phyloP scores from a whole-genome alignment of 1,284 basidiomycete genomes.

The Heterobasidion parviporum region DNA sequence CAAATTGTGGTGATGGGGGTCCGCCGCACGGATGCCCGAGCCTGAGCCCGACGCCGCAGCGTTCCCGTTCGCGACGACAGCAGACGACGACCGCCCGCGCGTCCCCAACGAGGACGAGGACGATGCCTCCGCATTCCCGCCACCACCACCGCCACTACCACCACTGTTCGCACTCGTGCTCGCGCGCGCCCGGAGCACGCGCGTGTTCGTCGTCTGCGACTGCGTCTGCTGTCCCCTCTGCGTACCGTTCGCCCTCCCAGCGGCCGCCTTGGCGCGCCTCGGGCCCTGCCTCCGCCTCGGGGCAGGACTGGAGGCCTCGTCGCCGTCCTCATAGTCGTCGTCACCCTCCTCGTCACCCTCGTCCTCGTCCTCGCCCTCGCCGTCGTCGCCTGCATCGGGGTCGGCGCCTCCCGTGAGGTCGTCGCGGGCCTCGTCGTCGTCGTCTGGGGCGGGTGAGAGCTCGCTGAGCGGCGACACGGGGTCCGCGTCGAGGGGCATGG shows the following conservation, averaged over 20 bases:
- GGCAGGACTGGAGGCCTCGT: too few relatives aligned
- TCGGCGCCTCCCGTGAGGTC: conserved; percentile 19
- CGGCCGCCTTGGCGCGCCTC: too few relatives aligned
- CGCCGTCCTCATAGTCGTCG: too few relatives aligned
- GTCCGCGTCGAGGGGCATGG: conserved; percentile 23
- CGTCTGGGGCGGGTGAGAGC: conserved; percentile 52
- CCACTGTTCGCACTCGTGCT: too few relatives aligned
- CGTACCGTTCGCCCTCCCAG: too few relatives aligned
- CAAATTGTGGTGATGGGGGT: not conserved
- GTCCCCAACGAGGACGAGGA: not conserved
- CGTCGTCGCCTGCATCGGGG: conserved; percentile 12
- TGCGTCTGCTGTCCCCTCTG: too few relatives aligned
- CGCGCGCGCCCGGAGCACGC: too few relatives aligned
- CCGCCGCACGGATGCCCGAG: not conserved
- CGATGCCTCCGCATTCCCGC: too few relatives aligned
- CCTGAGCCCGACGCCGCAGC: not conserved
- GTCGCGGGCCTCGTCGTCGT: conserved; percentile 22
- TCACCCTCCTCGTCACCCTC: not conserved
- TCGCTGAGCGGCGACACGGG: conserved; percentile 63
- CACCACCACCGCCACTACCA: too few relatives aligned
- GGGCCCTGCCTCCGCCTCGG: too few relatives aligned
- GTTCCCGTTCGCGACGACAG: not conserved
- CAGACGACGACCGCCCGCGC: not conserved
- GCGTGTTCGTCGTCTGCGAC: too few relatives aligned
- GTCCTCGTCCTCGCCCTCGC: conserved; percentile 7